These are phyloP conservation scores for Yamadazyma jaroonii DNA, from an alignment of 1,139 yeast genomes.

Conservation along the genomic window DNA sequence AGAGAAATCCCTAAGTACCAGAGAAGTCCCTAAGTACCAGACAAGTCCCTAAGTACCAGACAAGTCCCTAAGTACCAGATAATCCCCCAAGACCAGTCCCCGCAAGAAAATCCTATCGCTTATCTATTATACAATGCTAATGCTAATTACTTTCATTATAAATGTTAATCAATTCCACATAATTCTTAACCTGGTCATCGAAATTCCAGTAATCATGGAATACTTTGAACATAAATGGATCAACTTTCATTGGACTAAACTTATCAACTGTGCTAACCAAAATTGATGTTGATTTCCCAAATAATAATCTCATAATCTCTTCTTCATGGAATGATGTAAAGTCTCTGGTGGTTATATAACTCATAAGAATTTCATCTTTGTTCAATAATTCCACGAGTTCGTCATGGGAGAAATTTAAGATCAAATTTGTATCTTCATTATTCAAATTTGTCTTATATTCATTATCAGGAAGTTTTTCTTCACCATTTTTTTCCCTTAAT, in stretches of 20 bases:
- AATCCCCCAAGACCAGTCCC: too few species aligned
- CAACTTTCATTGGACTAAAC: slow-evolving; percentile 33
- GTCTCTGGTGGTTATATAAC: slow-evolving; percentile 23
- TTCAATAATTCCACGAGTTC: slow-evolving; percentile 25
- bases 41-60: too few species aligned
- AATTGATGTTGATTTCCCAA: slow-evolving; percentile 28
- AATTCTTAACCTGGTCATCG: slow-evolving; percentile 24
- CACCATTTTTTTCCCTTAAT: slow-evolving; percentile 11
- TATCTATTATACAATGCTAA: background rate
- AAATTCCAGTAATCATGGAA: slow-evolving; percentile 24
- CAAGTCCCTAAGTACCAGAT: too few species aligned
- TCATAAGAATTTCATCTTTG: slow-evolving; percentile 35
- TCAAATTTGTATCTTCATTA: slow-evolving; percentile 19
- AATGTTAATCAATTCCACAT: slow-evolving; percentile 16
- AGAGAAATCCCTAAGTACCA: too few species aligned
- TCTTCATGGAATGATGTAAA: slow-evolving; percentile 37
- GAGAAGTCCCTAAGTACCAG: too few species aligned
- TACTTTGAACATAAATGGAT: slow-evolving; percentile 32
- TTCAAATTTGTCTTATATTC: slow-evolving; percentile 14
- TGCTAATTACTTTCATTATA: slow-evolving; percentile 6
- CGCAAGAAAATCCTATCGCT: too few species aligned
- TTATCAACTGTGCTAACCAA: slow-evolving; percentile 23
- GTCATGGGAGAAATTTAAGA: slow-evolving; percentile 18
- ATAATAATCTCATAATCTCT: slow-evolving; percentile 31
- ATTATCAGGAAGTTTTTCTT: slow-evolving; percentile 11